Evolutionary conservation across 805 yeast species (phyloP), one percentile per base, ranked within the genome.

Genomic region (Komagataella phaffii): DNA sequence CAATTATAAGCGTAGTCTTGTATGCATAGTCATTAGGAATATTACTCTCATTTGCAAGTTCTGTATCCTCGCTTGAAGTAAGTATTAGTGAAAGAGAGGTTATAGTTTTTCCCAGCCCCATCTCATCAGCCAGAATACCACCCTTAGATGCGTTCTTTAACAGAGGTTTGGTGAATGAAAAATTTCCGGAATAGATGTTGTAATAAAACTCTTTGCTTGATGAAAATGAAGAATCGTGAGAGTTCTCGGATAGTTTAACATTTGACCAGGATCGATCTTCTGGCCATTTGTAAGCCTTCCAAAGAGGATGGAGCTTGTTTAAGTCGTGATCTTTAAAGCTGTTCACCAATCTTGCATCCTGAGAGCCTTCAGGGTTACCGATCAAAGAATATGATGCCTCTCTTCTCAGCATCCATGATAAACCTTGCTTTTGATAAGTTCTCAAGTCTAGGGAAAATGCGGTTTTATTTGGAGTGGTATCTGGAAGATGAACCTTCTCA

Each of bases 91-190:
- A 76, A 50, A 88, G 65, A 0, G 95, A 80, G 1, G 96, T 85
- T 21, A 90, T 85, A 0, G 98, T 90, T 62, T 90, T 90, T 46
- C 98, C 98, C 7, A 90, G 71, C 0, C 98, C 98, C 98, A 90
- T 90, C 64, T 90, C 98, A 68, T 90, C 98, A 0, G 97, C 96
- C 14, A 90, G 68, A 18, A 90, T 85, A 2, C 98, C 98, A 44
- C 98, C 97, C 49, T 73, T 72, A 49, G 83, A 74, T 17, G 75
- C 60, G 1, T 82, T 72, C 53, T 74, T 78, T 45, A 88, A 69
- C 10, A 80, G 58, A 1, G 96, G 97, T 54, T 76, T 79, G 19
- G 76, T 74, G 14, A 78, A 57, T 0, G 91, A 79, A 52, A 91
- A 76, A 52, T 85, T 89, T 3, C 96, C 96, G 52, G 85, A 79